Base-by-base conservation (phyloP, 441 rosid species). In the Arabidopsis lyrata region DNA sequence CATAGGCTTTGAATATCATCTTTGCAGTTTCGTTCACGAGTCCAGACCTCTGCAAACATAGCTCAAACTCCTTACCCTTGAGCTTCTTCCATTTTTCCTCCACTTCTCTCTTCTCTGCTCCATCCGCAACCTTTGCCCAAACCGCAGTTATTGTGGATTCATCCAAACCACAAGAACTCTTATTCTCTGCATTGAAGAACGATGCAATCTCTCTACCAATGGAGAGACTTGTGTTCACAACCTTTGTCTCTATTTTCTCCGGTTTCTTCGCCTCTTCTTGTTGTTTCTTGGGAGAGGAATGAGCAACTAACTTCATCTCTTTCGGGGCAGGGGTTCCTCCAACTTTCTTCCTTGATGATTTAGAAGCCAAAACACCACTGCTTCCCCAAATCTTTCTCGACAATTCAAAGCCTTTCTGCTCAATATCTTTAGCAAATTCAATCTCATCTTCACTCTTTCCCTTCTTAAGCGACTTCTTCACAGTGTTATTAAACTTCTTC, bases 331-430 rank as follows among this genome's bases (percentile, higher is more conserved):
- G 42, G 14, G 20, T 74, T 59, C 53, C 72, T n/a, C 42, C 63
- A 15, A 12, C 5, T 39, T 56, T 73, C 55, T 12, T 66, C 71
- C 60, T 78, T 45, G 50, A 63, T 2, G 57, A 63, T 22, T 48
- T 78, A 0, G 75, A 44, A 14, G 63, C 55, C 14, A 73, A 9
- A 63, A 68, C 63, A 20, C 81, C 79, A 8, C 60, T 71, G 13
- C 1, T 10, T 5, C 86, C 84, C 93, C 88, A 88, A 9, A 88
- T 61, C 61, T 83, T 83, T 61, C 77, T 76, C 0, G 87, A 81
- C 39, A 87, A 74, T 12, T 77, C 78, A 16, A 74, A 86, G 0
- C 76, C 22, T 11, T 72, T 73, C 3, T 68, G 52, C 0, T 85
- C 94, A 35, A 84, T 84, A 2, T 29, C 61, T 61, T 81, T 87